These are phyloP conservation scores for Mortierella sp. DNA, from an alignment of 371 early-diverging fungal genomes.

Conservation along the genomic window DNA sequence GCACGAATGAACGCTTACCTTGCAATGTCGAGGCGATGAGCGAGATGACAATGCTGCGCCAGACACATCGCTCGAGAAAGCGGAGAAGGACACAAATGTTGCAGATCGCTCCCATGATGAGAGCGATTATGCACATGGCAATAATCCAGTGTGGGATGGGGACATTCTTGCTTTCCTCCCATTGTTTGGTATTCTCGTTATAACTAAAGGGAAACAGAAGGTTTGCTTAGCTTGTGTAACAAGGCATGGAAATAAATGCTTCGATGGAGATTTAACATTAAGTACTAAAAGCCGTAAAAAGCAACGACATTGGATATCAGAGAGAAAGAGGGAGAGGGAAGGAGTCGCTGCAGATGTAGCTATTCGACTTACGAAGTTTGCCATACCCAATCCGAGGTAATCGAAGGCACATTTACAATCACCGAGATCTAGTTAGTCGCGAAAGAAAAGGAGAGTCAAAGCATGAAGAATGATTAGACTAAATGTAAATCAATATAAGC, in stretches of 20 bases:
- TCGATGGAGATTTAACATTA: too few relatives aligned
- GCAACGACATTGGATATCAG: not conserved
- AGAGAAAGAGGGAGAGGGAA: not conserved
- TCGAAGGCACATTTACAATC: slow-evolving; percentile 43
- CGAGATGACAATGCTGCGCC: slow-evolving; percentile 25
- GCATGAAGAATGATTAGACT: not conserved
- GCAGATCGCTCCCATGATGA: slow-evolving; percentile 36
- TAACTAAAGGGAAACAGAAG: slow-evolving; percentile 2
- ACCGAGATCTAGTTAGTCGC: slow-evolving; percentile 32
- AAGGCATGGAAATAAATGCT: not conserved
- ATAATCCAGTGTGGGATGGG: slow-evolving; percentile 27
- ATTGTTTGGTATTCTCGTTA: slow-evolving; percentile 15
- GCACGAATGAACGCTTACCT: slow-evolving; percentile 6
- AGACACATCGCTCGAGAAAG: slow-evolving; percentile 36
- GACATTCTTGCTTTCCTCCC: slow-evolving; percentile 1
- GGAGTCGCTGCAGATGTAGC: too few relatives aligned
- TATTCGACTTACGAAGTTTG: slow-evolving; percentile 24
- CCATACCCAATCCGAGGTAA: slow-evolving; percentile 42
- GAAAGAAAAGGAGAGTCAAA: not conserved
- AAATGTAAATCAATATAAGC: too few relatives aligned
- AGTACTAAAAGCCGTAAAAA: too few relatives aligned
- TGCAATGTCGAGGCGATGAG: slow-evolving; percentile 32
- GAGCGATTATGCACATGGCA: slow-evolving; percentile 15
- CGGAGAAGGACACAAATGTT: slow-evolving; percentile 43
- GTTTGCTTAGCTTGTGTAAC: not conserved